These are phyloP conservation scores for Botrytis hyacinthi DNA, from an alignment of 2,329 filamentous ascomycete genomes.

Conservation along the genomic window DNA sequence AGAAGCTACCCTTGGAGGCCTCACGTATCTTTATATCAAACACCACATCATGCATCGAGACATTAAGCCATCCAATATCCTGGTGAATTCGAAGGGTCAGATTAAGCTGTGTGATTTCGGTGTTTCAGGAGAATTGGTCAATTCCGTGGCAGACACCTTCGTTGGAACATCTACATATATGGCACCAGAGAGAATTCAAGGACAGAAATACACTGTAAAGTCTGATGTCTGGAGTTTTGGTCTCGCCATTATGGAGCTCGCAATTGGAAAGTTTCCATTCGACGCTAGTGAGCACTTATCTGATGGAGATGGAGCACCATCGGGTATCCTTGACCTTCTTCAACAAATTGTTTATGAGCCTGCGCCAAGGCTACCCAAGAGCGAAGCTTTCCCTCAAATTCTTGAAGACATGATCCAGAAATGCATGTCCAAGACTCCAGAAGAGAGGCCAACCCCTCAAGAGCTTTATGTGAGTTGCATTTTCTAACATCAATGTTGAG, in stretches of 20 bases:
- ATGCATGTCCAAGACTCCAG: conserved; percentile 86
- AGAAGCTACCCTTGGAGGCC: conserved; percentile 86
- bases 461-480: conserved; percentile 77
- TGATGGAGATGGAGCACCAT: conserved; percentile 78
- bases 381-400: conserved; percentile 92
- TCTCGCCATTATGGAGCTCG: conserved; percentile 91
- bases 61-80: conserved; percentile 96
- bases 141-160: conserved; percentile 97
- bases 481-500: not conserved
- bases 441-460: conserved; percentile 84
- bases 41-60: conserved; percentile 99
- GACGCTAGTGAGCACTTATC: conserved; percentile 67
- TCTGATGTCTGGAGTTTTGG: conserved; percentile 98
- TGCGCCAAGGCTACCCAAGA: conserved; percentile 89
- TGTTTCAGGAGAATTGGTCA: conserved; percentile 96
- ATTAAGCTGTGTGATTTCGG: conserved; percentile 99
- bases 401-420: conserved; percentile 97
- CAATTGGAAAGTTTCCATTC: conserved; percentile 96
- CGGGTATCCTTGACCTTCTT: conserved; percentile 90
- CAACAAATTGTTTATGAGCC: conserved; percentile 98
- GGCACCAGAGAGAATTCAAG: conserved; percentile 97
- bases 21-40: conserved; percentile 91
- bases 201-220: conserved; percentile 95
- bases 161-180: conserved; percentile 99
- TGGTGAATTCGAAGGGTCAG: conserved; percentile 88